Evolutionary conservation across 208 protist species (phyloP), one percentile per base, ranked within the genome.

Genomic region (Spongospora subterranea): DNA sequence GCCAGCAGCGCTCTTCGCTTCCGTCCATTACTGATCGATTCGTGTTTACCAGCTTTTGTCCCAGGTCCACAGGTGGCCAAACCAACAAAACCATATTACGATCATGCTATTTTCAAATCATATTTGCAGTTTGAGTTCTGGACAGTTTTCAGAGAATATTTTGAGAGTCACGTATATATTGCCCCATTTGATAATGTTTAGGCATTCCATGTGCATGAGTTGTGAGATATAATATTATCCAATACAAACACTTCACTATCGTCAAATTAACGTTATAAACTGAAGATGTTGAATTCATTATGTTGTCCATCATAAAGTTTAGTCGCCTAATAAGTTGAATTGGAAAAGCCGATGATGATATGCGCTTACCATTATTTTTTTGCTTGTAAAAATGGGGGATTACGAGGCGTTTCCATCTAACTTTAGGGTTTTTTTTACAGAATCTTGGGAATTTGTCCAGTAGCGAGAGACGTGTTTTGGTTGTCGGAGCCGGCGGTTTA

Each of bases 401-500:
- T 60, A 6, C 24, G 13, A 6, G 13, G 13, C 6, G 24, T 29
- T 29, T 60, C 50, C 24, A 24, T 29, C 50, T 6, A 29, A 24
- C 6, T 60, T 60, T 6, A 29, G 6, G 6, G 50, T 6, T 6
- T 60, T 24, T 60, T 60, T 24, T 29, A 29, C 50, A 82, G 71
- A 82, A 82, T 43, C 6, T 82, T 6, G 71, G 13, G 17, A 39
- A 20, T 6, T n/a, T 82, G 6, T 6, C 88, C 43, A 60, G 50
- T 24, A 0, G 0, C 0, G 1, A 90, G 0, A 0, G 76, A 32
- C 46, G 35, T 38, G 71, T 98, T 32, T 92, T 98, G 0, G 95
- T 98, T 0, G 94, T 98, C 40, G 97, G 97, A 38, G 97, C 97
- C 17, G 97, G 97, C 77, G 97, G 97, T 38, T 92, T 98, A 45